Base-by-base conservation (phyloP, 352 stramenopile species). In the Hyaloperonospora arabidopsidis region DNA sequence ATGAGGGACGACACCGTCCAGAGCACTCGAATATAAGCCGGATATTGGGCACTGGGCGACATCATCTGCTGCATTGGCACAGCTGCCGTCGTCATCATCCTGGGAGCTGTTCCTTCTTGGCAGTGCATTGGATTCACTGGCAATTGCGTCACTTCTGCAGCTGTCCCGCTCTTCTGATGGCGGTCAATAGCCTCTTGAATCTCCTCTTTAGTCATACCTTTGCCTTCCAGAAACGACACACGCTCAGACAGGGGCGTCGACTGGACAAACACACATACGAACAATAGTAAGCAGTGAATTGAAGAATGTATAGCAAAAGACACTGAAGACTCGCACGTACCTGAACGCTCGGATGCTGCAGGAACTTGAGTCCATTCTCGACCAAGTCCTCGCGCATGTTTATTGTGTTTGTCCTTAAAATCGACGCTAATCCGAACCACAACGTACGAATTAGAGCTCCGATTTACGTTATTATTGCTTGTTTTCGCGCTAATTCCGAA, bases 291-390 rank as follows among this genome's bases (percentile, higher is more conserved):
- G n/a, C n/a, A n/a, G n/a, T n/a, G n/a, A n/a, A n/a, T n/a, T n/a
- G n/a, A n/a, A n/a, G n/a, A n/a, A n/a, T n/a, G n/a, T n/a, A n/a
- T n/a, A n/a, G n/a, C n/a, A n/a, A n/a, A n/a, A n/a, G n/a, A n/a
- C n/a, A n/a, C n/a, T 8, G 25, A 32, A 8, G 25, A 32, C 25
- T 4, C 25, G 25, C 1, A 67, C 47, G 36, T 41, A 86, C 77
- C 77, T 92, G 81, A 15, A 92, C 81, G 54, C 71, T 89, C 45
- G 81, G 81, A 41, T 92, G 81, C 48, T 79, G 76, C 46, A 92
- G 66, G 65, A 92, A 92, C 54, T 87, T 84, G 61, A 92, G 67
- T 21, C 81, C 81, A 52, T 86, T 92, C 50, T 70, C 72, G 39
- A 92, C 70, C 72, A 86, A 85, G 52, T 92, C 81, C 49, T 81